Base-by-base conservation (phyloP, 2,329 filamentous ascomycete species). In the Botrytis galanthina region DNA sequence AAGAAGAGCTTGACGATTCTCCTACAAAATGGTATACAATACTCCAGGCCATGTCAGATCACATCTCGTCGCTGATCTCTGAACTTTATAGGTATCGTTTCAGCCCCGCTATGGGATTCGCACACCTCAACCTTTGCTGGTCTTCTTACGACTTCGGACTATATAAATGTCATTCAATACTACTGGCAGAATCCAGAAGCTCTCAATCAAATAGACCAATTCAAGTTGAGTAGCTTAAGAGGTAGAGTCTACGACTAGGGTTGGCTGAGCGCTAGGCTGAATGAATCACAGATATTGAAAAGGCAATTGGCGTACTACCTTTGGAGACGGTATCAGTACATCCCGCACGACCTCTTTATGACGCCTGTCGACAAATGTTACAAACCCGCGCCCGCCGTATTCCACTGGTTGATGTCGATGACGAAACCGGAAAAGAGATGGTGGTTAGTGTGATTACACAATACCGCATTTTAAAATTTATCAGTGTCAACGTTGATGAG, bases 161-260 rank as follows among this genome's bases (percentile, higher is more conserved):
- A 96, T 82, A 97, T 99, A 84, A 99, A 99, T 81, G 92, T 99
- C 73, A 97, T 99, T 59, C 95, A 98, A 82, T 99, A 99, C 84
- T 98, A 99, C 86, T 98, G 94, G 87, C 95, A 98, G 83, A 97
- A 96, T 79, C 96, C 95, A 3, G 93, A 97, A 77, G 92, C 95
- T 74, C 88, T 98, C 75, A 90, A 91, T 77, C 91, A 95, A 81
- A 93, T 99, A 79, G 96, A 98, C 78, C 93, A 97, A 82, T 98
- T 99, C 82, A 91, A 94, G 64, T 85, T 99, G 75, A 95, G 93
- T 84, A 97, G 94, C 81, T 88, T 99, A 74, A 89, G 95, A 88
- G 93, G 95, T 97, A 86, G 74, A 86, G 48, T 46, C 42, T 61
- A 51, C 64, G 35, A 51, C 39, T 46, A 37, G 37, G 46, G 48